Percentiles rank a stretch among this genome's conserved stretches.
Evolutionary conservation across 2,329 filamentous ascomycete species (phyloP).

Genomic region (Hymenoscyphus salicellus): DNA sequence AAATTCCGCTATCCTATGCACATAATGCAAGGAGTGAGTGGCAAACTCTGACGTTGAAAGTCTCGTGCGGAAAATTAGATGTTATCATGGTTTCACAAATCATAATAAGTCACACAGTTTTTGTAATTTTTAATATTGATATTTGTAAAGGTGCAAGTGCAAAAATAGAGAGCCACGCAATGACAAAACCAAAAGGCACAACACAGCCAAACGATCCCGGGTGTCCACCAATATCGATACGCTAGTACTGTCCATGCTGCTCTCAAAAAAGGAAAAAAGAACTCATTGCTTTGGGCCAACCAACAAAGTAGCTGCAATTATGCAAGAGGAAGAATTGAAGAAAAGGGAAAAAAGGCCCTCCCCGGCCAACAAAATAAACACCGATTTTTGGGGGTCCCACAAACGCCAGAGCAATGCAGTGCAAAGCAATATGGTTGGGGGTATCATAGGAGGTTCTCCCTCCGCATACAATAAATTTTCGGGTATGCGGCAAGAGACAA

Average conservation of each 20-base stretch:
- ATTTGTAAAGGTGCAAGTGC: background rate
- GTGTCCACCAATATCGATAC: background rate
- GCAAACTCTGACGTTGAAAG: slow-evolving; percentile 74
- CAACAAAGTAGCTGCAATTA: background rate
- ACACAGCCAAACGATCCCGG: background rate
- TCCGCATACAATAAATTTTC: no score
- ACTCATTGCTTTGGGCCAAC: background rate
- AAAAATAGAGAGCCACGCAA: background rate
- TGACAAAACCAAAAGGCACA: background rate
- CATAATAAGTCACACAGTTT: background rate
- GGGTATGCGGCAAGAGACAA: no score
- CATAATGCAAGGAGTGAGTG: slow-evolving; percentile 61
- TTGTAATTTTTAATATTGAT: background rate
- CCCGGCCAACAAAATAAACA: no score
- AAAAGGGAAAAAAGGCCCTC: no score
- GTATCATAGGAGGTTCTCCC: background rate
- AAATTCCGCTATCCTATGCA: slow-evolving; percentile 47
- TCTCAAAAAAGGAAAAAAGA: background rate
- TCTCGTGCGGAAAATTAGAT: background rate
- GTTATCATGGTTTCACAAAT: background rate
- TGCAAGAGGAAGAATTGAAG: no score
- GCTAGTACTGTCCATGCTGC: background rate
- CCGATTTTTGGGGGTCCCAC: no score
- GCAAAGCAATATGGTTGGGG: background rate
- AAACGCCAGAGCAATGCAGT: background rate